phyloP scores from a whole-genome alignment of 2,329 filamentous ascomycete species.

The Westerdykella aurantiaca region DNA sequence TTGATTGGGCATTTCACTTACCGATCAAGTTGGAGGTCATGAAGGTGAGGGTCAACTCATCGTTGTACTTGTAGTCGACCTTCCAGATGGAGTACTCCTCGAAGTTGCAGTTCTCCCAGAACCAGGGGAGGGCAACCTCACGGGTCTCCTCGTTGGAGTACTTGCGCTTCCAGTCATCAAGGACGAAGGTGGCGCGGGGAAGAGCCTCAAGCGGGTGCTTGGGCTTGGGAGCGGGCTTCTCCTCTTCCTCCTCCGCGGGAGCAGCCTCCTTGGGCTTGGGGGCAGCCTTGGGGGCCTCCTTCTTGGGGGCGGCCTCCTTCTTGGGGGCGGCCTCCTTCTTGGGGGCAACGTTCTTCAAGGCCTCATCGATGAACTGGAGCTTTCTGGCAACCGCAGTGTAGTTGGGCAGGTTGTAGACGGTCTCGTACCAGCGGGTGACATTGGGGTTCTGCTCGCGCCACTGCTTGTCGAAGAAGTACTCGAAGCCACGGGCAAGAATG shows the following conservation, averaged over 20 bases:
- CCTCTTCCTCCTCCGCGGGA: conserved; percentile 58
- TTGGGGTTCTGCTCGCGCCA: conserved; percentile 81
- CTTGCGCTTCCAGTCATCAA: conserved; percentile 98
- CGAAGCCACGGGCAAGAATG: conserved; percentile 80
- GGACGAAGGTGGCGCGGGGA: conserved; percentile 68
- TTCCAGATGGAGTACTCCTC: conserved; percentile 95
- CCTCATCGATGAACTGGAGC: conserved; percentile 74
- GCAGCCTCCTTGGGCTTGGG: conserved; percentile 50
- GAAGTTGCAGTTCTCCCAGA: conserved; percentile 94
- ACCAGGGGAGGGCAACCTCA: conserved; percentile 81
- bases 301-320: conserved; percentile 59
- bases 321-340: conserved; percentile 63
- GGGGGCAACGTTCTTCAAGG: conserved; percentile 66
- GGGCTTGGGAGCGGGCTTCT: conserved; percentile 67
- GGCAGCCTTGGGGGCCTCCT: conserved; percentile 42
- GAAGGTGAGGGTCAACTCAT: conserved; percentile 94
- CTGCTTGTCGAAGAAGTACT: conserved; percentile 88
- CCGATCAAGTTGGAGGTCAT: conserved; percentile 98
- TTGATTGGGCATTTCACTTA: conserved; percentile 24
- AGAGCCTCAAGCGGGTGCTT: conserved; percentile 94
- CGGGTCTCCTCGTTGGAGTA: conserved; percentile 95
- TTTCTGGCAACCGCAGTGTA: conserved; percentile 74
- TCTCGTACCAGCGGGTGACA: conserved; percentile 89
- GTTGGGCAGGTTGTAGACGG: conserved; percentile 86
- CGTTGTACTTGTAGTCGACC: conserved; percentile 97